Base-by-base conservation (phyloP, 495 filamentous ascomycete species). In the Aspergillus bertholletiae region DNA sequence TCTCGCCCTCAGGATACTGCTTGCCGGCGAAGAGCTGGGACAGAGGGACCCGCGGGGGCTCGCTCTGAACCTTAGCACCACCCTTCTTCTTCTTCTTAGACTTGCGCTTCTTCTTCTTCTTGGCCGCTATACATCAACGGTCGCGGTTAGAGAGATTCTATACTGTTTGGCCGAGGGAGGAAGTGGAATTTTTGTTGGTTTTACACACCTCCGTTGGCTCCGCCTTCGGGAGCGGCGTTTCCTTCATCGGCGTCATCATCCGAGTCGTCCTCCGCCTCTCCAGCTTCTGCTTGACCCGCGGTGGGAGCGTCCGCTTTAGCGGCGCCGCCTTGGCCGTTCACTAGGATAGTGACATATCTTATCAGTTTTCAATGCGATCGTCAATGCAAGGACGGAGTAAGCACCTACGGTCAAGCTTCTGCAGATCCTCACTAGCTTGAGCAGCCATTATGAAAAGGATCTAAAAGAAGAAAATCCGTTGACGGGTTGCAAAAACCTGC, bases 31-130 rank as follows among this genome's bases (percentile, higher is more conserved):
- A 95, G 23, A 96, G 80, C 56, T 84, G 81, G 50, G 87, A 84
- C 24, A 95, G 74, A 53, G 84, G 77, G 20, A 95, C 86, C 30
- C 88, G 81, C 0, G 91, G 90, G 20, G 91, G 91, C 26, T 81
- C 77, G 24, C 87, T 87, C 74, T 96, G 91, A 51, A 82, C 76
- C 20, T 87, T 89, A 18, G 85, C 83, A 17, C 66, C 70, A 7
- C 74, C 69, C 73, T 79, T 82, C 76, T 87, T 87, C 82, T 86
- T 88, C 74, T 83, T 87, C 80, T 86, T 90, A 54, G 78, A 75
- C 69, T 81, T 81, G 78, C 84, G 89, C 77, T 88, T 88, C 78
- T 90, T 90, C 79, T 87, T 92, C 75, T 90, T 90, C 75, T 91
- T 91, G 51, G 73, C 74, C 41, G 70, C 74, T 80, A 49, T 30